Conservation (phyloP, 257 asterid genomes). For the Lithospermum erythrorhizon region DNA sequence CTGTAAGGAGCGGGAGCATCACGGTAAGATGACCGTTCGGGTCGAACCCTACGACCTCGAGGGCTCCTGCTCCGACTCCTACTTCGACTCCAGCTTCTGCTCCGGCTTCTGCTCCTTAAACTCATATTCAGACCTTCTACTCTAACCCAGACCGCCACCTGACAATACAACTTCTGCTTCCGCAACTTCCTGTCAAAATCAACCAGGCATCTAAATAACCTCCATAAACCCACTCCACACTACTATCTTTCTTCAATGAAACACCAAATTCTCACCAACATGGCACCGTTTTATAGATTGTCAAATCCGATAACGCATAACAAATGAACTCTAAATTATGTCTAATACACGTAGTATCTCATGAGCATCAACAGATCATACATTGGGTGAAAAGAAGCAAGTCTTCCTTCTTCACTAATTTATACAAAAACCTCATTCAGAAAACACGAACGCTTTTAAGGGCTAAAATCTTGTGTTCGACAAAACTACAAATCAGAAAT, state of each 20-base stretch:
- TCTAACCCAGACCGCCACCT: background rate
- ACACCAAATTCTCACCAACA: constrained; percentile 8
- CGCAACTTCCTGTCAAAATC: constrained; percentile 12
- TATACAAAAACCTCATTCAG: background rate
- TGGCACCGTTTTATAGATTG: background rate
- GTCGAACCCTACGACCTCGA: constrained; percentile 11
- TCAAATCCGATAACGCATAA: background rate
- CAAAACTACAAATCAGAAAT: background rate
- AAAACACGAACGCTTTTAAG: background rate
- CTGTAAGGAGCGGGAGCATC: constrained; percentile 14
- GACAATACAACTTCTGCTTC: constrained; percentile 5
- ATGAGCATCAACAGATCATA: no score
- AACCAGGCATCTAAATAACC: constrained; percentile 7
- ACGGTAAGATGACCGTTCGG: constrained; percentile 13
- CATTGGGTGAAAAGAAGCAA: no score
- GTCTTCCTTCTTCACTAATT: background rate
- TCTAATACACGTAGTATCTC: background rate
- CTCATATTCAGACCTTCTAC: constrained; percentile 12
- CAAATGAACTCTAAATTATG: background rate
- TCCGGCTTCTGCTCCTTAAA: constrained; percentile 13
- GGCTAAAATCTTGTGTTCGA: background rate
- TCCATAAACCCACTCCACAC: constrained; percentile 13
- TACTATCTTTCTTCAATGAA: constrained; percentile 6
- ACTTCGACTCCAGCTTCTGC: constrained; percentile 19
- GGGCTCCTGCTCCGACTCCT: constrained; percentile 14